Base-by-base conservation (phyloP, 768 basidiomycete genomes). In the Suillus americanus region DNA sequence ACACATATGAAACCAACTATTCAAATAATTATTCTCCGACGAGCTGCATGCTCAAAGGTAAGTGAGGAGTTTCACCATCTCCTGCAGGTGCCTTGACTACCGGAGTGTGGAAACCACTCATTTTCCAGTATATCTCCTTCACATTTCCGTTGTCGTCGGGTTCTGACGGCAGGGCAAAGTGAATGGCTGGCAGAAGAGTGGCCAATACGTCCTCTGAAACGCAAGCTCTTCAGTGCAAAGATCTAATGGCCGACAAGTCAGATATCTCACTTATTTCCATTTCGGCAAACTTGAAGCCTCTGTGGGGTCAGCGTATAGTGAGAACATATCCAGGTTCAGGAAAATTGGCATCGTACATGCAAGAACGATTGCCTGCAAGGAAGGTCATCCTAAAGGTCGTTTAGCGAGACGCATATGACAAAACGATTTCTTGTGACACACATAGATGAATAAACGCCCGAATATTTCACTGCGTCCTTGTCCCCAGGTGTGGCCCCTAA, bases 381-480 rank as follows among this genome's bases (percentile, higher is more conserved):
- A 83, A 85, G 7, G 82, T 80, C 77, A 83, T 74, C 77, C 81
- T 82, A 25, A 35, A 53, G 30, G 13, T 18, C 20, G 33, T 16
- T 28, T 25, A 12, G 45, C n/a, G 3, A n/a, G 35, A 33, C 1
- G 20, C 20, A 33, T 35, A 6, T 3, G 18, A 57, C 18, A 28
- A 38, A 38, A 3, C 38, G 45, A 60, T 14, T 18, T 28, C 35
- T 13, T 43, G 37, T 0, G 4, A 75, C 81, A 75, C 56, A 82
- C 82, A 77, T 81, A 62, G 78, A 79, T 18, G 77, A 70, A 69
- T 82, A 83, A n/a, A 83, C 74, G 28, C 82, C 81, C 7, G 81
- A 78, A 38, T 81, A 62, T 25, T 69, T 74, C 43, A 66, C 62
- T 13, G 61, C 63, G 10, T 64, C n/a, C 25, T 66, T 57, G 51